A percentile compares a stretch with the other conserved stretches of the same genome.
These are phyloP conservation scores for Hordeum pubiflorum DNA, from an alignment of 202 grass and related monocot genomes.

Conservation along the genomic window DNA sequence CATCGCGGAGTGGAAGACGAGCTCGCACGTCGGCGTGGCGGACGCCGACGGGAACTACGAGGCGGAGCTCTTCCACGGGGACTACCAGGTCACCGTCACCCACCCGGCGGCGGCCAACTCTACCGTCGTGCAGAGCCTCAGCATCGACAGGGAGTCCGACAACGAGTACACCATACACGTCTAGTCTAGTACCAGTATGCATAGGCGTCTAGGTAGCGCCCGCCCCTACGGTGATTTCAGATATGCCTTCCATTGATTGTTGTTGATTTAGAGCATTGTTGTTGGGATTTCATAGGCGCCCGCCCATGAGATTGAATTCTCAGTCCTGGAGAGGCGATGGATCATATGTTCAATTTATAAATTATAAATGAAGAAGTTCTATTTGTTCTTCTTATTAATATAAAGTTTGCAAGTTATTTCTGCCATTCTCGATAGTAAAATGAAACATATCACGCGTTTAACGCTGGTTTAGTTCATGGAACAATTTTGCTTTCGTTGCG, in stretches of 20 bases:
- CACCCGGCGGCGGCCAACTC: conserved; percentile 41
- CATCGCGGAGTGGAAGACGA: conserved; percentile 56
- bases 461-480: not conserved
- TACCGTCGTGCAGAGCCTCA: conserved; percentile 46
- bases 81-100: conserved; percentile 58
- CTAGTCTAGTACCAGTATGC: conserved; percentile 7
- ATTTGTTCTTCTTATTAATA: conserved; percentile 33
- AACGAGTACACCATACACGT: conserved; percentile 39
- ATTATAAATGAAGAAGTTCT: not conserved
- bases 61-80: conserved; percentile 62
- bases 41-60: conserved; percentile 50
- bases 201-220: not conserved
- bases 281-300: not conserved
- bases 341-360: conserved; percentile 17
- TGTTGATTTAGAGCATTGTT: conserved; percentile 25
- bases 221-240: not conserved
- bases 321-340: conserved; percentile 41
- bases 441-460: not conserved
- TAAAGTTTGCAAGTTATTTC: not conserved
- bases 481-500: too few relatives aligned
- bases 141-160: conserved; percentile 36
- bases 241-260: conserved; percentile 1
- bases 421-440: not conserved
- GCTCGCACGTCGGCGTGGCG: conserved; percentile 32
- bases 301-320: conserved; percentile 30